Evolutionary conservation across 352 stramenopile genomes (phyloP).

Genomic region (Thraustochytrium striatum): DNA sequence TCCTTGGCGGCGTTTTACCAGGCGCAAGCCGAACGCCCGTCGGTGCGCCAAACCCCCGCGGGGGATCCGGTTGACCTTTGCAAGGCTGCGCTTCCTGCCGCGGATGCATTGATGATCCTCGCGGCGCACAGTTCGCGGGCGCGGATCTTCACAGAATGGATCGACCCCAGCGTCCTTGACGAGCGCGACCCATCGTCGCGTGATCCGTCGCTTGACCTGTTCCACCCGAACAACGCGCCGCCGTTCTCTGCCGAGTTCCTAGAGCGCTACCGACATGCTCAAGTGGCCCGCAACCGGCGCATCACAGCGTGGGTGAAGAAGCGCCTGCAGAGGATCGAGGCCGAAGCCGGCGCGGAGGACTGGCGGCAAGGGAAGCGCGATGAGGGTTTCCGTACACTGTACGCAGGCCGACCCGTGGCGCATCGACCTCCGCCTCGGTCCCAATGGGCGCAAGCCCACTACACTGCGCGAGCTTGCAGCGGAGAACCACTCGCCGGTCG

Average conservation of each 20-base stretch:
- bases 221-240: constrained; percentile 15
- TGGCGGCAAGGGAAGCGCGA: constrained; percentile 11
- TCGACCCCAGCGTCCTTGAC: constrained; percentile 26
- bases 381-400: constrained; percentile 31
- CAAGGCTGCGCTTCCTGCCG: not conserved
- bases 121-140: constrained; percentile 29
- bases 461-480: not conserved
- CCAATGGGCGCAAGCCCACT: constrained; percentile 24
- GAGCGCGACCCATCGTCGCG: constrained; percentile 34
- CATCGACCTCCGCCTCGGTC: constrained; percentile 10
- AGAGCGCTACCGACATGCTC: constrained; percentile 8
- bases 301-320: constrained; percentile 42
- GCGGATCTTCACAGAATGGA: constrained; percentile 49
- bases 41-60: constrained; percentile 32
- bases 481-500: constrained; percentile 48
- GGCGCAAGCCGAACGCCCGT: constrained; percentile 30
- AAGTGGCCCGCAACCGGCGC: constrained; percentile 33
- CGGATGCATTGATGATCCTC: constrained; percentile 34
- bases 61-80: constrained; percentile 29
- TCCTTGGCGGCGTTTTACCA: constrained; percentile 42
- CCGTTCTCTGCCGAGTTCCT: constrained; percentile 30
- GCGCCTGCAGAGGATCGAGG: not conserved
- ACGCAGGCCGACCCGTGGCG: constrained; percentile 39
- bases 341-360: not conserved
- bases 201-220: constrained; percentile 35